Evolutionary conservation across 345 rosid genomes (phyloP).

Genomic region (Odontarrhena argentea): DNA sequence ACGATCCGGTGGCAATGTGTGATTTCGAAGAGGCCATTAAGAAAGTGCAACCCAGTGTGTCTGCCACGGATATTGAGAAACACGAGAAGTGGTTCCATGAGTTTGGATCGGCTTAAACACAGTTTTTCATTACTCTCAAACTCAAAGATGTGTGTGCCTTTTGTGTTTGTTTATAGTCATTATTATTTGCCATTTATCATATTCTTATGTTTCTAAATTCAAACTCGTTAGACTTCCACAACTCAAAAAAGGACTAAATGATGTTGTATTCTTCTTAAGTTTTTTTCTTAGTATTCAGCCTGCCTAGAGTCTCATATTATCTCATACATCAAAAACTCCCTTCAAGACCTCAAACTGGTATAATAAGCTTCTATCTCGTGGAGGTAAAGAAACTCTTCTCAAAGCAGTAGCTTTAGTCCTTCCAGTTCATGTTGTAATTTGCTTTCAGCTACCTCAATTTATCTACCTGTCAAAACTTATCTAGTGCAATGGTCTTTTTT

Average conservation of each 20-base stretch:
- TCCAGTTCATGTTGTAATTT: no score
- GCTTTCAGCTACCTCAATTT: no score
- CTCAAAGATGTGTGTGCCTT: background rate
- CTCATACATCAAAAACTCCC: no score
- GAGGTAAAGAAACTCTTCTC: no score
- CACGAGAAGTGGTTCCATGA: constrained; percentile 97
- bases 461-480: no score
- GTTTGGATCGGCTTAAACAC: constrained; percentile 81
- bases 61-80: constrained; percentile 86
- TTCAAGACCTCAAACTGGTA: no score
- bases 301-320: no score
- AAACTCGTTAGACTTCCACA: background rate
- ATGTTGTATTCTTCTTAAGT: background rate
- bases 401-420: no score
- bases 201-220: constrained; percentile 10
- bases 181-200: constrained; percentile 20
- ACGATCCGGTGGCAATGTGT: constrained; percentile 99
- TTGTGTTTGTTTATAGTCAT: constrained; percentile 29
- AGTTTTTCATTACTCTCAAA: constrained; percentile 1
- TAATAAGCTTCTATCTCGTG: no score
- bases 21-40: constrained; percentile 94
- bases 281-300: no score
- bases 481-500: no score
- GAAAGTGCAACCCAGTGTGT: constrained; percentile 96
- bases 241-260: background rate